These are phyloP conservation scores for Spinacia oleracea DNA, from an alignment of 179 eudicot genomes.

Conservation along the genomic window DNA sequence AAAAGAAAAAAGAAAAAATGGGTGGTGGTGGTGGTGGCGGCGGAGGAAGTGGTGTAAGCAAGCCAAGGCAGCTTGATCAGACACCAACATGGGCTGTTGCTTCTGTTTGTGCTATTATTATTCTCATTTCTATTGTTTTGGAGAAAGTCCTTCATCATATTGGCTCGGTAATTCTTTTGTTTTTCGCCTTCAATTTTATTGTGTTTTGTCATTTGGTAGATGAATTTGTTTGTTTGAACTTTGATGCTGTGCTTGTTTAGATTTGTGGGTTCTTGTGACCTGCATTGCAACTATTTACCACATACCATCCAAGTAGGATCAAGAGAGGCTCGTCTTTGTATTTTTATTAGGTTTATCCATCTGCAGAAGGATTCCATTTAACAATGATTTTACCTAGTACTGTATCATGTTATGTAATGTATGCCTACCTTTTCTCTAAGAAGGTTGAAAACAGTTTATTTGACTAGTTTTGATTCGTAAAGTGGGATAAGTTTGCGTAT, in stretches of 20 bases:
- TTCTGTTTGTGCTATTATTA: slow-evolving; percentile 59
- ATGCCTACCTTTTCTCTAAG: not conserved
- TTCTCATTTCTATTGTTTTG: slow-evolving; percentile 59
- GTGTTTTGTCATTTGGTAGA: not conserved
- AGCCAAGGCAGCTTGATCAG: slow-evolving; percentile 55
- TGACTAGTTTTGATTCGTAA: too few relatives aligned
- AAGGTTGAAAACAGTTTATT: too few relatives aligned
- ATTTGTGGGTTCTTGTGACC: not conserved
- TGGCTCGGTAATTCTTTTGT: slow-evolving; percentile 38
- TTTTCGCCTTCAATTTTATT: not conserved
- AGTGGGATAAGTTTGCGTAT: not conserved
- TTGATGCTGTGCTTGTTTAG: not conserved
- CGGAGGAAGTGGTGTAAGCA: slow-evolving; percentile 25
- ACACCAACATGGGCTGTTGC: slow-evolving; percentile 96
- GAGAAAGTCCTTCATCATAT: slow-evolving; percentile 64
- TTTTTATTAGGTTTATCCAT: not conserved
- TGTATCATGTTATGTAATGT: not conserved
- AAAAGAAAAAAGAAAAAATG: slow-evolving; percentile 29
- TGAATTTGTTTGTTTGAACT: not conserved
- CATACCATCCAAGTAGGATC: too few relatives aligned
- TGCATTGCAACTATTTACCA: too few relatives aligned
- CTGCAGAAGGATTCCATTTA: not conserved
- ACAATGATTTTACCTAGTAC: not conserved
- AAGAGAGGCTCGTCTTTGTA: not conserved
- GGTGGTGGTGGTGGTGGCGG: slow-evolving; percentile 38